These are phyloP conservation scores for Entomortierella chlamydospora DNA, from an alignment of 192 early-diverging fungal species.

Conservation along the genomic window DNA sequence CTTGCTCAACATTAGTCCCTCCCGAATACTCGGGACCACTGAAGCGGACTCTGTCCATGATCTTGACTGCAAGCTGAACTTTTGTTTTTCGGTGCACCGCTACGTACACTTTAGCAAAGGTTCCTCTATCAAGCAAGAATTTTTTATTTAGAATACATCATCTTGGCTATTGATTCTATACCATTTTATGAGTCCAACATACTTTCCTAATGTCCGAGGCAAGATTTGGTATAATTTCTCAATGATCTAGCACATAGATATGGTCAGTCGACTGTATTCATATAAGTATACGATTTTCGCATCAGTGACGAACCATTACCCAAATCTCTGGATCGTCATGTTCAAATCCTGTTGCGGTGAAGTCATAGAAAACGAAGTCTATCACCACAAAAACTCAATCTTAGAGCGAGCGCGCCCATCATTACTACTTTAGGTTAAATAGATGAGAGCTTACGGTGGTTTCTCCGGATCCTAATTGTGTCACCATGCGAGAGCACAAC, in stretches of 20 bases:
- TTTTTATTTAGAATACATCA: slow-evolving; percentile 51
- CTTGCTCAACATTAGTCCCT: slow-evolving; percentile 80
- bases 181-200: slow-evolving; percentile 11
- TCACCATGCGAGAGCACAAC: slow-evolving; percentile 70
- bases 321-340: slow-evolving; percentile 47
- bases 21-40: slow-evolving; percentile 70
- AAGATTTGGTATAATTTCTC: slow-evolving; percentile 37
- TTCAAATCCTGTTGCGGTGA: not conserved
- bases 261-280: not conserved
- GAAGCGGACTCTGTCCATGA: slow-evolving; percentile 84
- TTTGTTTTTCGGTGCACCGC: slow-evolving; percentile 74
- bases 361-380: slow-evolving; percentile 32
- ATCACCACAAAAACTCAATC: not conserved
- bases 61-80: slow-evolving; percentile 84
- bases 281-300: not conserved
- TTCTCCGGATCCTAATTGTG: slow-evolving; percentile 64
- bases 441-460: slow-evolving; percentile 28
- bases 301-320: slow-evolving; percentile 27
- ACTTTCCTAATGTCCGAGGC: slow-evolving; percentile 38
- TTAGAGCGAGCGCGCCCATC: too few relatives aligned
- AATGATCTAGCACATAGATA: not conserved
- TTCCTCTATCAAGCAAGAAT: slow-evolving; percentile 64
- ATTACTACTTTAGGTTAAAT: too few relatives aligned
- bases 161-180: not conserved
- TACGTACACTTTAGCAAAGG: slow-evolving; percentile 83